phyloP scores from a whole-genome alignment of 768 basidiomycete species.

The Cubamyces lactineus region DNA sequence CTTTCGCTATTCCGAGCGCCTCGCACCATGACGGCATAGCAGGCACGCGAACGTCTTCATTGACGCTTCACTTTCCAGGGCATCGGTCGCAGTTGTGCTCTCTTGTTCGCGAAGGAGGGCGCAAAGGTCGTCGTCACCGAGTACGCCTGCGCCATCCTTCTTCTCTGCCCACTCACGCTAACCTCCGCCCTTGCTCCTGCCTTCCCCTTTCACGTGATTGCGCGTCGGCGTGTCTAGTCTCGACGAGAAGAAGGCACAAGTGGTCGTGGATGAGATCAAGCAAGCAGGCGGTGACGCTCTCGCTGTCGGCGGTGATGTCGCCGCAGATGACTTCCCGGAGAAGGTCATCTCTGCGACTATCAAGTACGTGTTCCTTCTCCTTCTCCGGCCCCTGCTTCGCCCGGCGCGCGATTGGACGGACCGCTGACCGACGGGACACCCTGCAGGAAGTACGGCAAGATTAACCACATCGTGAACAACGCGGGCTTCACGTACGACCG shows the following conservation, averaged over 20 bases:
- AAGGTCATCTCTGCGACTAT: slow-evolving; percentile 76
- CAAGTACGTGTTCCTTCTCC: slow-evolving; percentile 49
- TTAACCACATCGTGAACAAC: slow-evolving; percentile 88
- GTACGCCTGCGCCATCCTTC: slow-evolving; percentile 41
- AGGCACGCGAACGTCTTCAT: background rate
- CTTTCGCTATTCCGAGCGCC: background rate
- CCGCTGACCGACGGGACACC: background rate
- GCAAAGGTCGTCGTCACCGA: slow-evolving; percentile 88
- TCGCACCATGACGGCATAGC: slow-evolving; percentile 19
- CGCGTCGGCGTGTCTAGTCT: slow-evolving; percentile 48
- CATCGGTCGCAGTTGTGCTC: slow-evolving; percentile 74
- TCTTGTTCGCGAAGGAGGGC: slow-evolving; percentile 83
- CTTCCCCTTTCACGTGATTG: slow-evolving; percentile 13
- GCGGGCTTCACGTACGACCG: slow-evolving; percentile 83
- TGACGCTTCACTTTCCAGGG: slow-evolving; percentile 48
- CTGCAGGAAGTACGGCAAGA: slow-evolving; percentile 76
- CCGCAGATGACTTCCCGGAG: slow-evolving; percentile 82
- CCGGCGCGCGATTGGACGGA: background rate
- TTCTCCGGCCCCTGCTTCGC: background rate
- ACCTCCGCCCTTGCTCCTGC: background rate
- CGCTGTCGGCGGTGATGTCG: slow-evolving; percentile 78
- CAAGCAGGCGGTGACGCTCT: slow-evolving; percentile 73
- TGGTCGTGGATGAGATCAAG: slow-evolving; percentile 75
- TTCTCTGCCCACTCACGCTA: background rate
- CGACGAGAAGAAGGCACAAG: slow-evolving; percentile 67